Conservation (phyloP, 306 rosid species). For the Corylus heterophylla region DNA sequence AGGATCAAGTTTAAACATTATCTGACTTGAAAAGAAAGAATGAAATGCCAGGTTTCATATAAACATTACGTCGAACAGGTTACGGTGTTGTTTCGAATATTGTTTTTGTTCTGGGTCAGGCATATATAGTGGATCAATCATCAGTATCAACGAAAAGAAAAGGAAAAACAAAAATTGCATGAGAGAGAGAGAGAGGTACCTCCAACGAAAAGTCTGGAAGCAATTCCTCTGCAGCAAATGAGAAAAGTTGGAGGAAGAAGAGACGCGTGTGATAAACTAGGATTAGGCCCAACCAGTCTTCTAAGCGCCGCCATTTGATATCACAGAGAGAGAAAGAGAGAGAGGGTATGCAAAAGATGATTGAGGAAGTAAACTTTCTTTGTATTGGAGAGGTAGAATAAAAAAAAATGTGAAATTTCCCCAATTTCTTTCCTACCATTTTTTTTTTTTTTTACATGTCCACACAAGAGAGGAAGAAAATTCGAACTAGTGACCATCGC, state of each 20-base stretch:
- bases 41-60: not conserved
- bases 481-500: too few species aligned
- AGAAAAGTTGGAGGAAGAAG: slow-evolving; percentile 43
- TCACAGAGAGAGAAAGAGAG: not conserved
- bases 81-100: not conserved
- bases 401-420: too few species aligned
- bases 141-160: not conserved
- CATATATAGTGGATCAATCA: not conserved
- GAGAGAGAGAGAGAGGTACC: slow-evolving; percentile 30
- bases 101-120: not conserved
- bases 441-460: too few species aligned
- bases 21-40: not conserved
- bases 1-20: not conserved
- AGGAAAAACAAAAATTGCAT: not conserved
- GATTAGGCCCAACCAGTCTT: slow-evolving; percentile 18
- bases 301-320: slow-evolving; percentile 37
- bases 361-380: too few species aligned
- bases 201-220: slow-evolving; percentile 56
- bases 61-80: slow-evolving; percentile 25
- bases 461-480: too few species aligned
- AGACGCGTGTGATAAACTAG: slow-evolving; percentile 20
- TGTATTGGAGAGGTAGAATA: too few species aligned
- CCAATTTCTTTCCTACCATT: too few species aligned
- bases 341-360: too few species aligned
- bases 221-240: slow-evolving; percentile 38